Evolutionary conservation across 441 rosid species (phyloP).

Genomic region (Gossypium davidsonii): DNA sequence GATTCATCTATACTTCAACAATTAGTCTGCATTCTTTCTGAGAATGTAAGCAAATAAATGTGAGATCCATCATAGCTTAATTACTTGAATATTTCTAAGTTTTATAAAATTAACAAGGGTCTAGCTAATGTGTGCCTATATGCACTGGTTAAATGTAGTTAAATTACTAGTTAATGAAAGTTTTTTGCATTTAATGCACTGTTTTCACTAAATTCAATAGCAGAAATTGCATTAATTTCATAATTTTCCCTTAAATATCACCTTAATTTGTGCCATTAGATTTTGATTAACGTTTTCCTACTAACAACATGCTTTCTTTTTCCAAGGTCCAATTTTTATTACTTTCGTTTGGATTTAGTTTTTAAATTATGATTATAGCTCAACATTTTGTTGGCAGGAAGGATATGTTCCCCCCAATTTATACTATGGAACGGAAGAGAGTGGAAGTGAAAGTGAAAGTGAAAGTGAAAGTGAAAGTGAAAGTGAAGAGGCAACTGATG

Average conservation of each 20-base stretch:
- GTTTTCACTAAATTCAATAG: not conserved
- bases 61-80: not conserved
- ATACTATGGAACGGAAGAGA: constrained; percentile 76
- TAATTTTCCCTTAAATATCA: not conserved
- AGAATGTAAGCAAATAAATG: not conserved
- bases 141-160: not conserved
- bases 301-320: not conserved
- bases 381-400: constrained; percentile 52
- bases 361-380: constrained; percentile 20
- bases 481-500: constrained; percentile 72
- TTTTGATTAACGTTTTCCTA: not conserved
- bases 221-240: not conserved
- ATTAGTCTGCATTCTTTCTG: not conserved
- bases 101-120: not conserved
- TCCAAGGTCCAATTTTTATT: not conserved
- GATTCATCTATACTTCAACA: not conserved
- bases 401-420: constrained; percentile 64
- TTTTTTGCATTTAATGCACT: not conserved
- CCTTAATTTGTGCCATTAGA: not conserved
- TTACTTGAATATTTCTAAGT: not conserved
- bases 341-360: constrained; percentile 8
- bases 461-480: constrained; percentile 77
- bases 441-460: constrained; percentile 74
- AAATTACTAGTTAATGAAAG: not conserved
- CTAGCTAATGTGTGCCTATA: not conserved